Base-by-base conservation (phyloP, 164 flowering plant genomes). In the Dillenia turbinata region DNA sequence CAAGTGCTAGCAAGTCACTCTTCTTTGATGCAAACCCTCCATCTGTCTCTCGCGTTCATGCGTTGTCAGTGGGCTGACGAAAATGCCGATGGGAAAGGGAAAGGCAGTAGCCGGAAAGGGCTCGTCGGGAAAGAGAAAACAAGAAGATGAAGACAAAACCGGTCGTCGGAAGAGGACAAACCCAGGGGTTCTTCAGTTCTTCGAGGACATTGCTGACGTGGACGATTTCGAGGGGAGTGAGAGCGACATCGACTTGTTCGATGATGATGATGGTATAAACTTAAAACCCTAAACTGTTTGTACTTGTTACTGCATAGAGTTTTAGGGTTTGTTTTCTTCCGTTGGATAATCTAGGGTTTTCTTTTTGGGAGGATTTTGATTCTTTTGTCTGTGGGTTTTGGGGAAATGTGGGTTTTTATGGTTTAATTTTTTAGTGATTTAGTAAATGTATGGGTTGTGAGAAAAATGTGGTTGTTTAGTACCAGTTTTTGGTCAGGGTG, bases 161-260 rank as follows among this genome's bases (percentile, higher is more conserved):
- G 66, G 71, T 16, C 52, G 63, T n/a, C 60, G 78, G 52, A 85
- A 79, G 57, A 67, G 77, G 72, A 77, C 46, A 45, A 75, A 77
- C 56, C 78, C 73, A 16, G 68, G 67, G 12, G 89, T 83, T 9
- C 80, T 86, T 22, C 81, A 85, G 79, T 92, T 89, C 70, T 83
- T 92, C 73, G 96, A 92, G 1, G 83, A 79, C 40, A 69, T 69
- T 12, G 92, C 89, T 8, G 79, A 68, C 19, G 88, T 71, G 19
- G 77, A 53, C 46, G 85, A 56, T 8, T 73, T 67, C 46, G 65
- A 60, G 10, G 75, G 66, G 2, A 66, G 58, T 17, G 69, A 51
- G 0, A 24, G 60, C n/a, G 55, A 51, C 33, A 75, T 75, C 73
- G 90, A 79, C 9, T 80, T 64, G 24, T 74, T 75, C 52, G 60